Evolutionary conservation across 805 yeast species (phyloP).

Genomic region (Lipomyces anomalus): DNA sequence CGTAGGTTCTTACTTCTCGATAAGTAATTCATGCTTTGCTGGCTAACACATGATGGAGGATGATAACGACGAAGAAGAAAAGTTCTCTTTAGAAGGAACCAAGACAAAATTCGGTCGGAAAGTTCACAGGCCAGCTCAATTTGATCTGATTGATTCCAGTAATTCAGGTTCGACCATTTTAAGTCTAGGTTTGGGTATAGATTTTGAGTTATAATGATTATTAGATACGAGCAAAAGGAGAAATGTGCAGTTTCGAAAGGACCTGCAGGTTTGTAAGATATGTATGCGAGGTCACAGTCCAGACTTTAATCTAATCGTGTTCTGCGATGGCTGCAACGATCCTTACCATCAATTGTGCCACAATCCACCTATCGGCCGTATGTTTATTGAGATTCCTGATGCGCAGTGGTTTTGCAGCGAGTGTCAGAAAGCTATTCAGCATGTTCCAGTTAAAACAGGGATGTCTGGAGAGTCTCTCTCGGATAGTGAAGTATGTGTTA

Average conservation of each 20-base stretch:
- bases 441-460: conserved; percentile 37
- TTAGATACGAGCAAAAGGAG: no score
- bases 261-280: conserved; percentile 32
- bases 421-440: conserved; percentile 33
- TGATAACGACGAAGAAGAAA: conserved; percentile 17
- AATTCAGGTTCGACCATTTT: no score
- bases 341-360: conserved; percentile 40
- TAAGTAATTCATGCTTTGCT: no score
- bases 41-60: no score
- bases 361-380: conserved; percentile 36
- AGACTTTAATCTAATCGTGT: conserved; percentile 35
- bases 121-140: conserved; percentile 23
- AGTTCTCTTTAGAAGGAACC: conserved; percentile 21
- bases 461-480: conserved; percentile 33
- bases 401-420: conserved; percentile 39
- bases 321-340: conserved; percentile 38
- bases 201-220: no score
- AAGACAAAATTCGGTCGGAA: conserved; percentile 24
- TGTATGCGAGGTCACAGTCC: conserved; percentile 37
- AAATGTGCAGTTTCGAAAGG: conserved; percentile 1
- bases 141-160: conserved; percentile 13
- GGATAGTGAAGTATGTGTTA: conserved; percentile 27
- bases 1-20: no score
- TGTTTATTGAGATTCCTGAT: conserved; percentile 38
- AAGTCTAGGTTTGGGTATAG: no score